Evolutionary conservation across 2,329 filamentous ascomycete species (phyloP), one percentile per base, ranked within the genome.

Genomic region (Trichophyton verrucosum): DNA sequence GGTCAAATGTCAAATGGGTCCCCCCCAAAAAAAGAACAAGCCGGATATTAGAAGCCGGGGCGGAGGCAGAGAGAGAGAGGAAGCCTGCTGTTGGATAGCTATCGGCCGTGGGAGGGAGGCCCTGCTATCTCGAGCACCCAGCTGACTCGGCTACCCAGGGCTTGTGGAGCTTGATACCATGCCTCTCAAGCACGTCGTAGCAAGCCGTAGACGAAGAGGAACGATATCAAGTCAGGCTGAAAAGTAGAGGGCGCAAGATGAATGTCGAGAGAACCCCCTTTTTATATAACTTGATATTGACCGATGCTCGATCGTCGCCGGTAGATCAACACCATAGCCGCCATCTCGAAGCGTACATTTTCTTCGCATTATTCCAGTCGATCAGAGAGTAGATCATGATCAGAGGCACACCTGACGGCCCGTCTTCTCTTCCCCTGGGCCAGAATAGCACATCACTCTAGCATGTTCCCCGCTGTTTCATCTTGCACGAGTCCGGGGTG

Each of bases 101-200:
- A 36, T 36, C 15, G 27, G 40, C 20, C 27, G 51, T 30, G 15
- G 51, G 51, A 36, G 5, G 51, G 51, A 36, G 13, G 51, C 51
- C 51, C 51, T 55, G 51, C 15, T 36, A 22, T 55, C 13, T 53
- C 33, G 51, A 36, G 6, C 51, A 38, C 24, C 51, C 51, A 55
- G 51, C 27, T 55, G 51, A 17, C 51, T 36, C 51, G 51, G 51
- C 51, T 55, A 55, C 51, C 51, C 30, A 55, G 51, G 51, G 51
- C 51, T 55, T 36, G 51, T 55, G 51, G 51, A 55, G 51, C 51
- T 33, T 20, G 51, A 55, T 24, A 36, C 51, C 27, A 55, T 55
- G 51, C n/a, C 15, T 33, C 15, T 36, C 11, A 7, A 24, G 49
- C 3, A 30, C 20, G n/a, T 36, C 51, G 33, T n/a, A 15, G 33